A percentile compares a stretch with the other conserved stretches of the same genome.
Conservation (phyloP, 164 flowering plant genomes). For the Kingdonia uniflora region DNA sequence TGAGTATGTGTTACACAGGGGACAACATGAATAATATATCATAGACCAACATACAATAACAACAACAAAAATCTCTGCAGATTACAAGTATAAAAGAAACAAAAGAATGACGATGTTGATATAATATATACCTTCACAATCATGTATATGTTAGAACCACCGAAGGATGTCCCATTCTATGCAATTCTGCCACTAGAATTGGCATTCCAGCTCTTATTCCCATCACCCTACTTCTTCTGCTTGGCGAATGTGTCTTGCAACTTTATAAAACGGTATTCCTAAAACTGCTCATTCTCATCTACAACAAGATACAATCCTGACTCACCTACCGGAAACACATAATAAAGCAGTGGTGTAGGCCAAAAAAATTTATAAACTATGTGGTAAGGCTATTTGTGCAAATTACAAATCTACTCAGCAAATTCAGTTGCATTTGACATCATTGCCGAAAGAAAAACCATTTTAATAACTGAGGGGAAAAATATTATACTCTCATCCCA, state of each 20-base stretch:
- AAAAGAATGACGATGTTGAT: no score
- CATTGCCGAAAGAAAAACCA: conserved; percentile 89
- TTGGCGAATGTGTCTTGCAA: conserved; percentile 71
- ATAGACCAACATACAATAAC: no score
- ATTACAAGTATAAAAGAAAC: no score
- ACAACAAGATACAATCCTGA: conserved; percentile 86
- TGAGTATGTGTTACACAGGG: no score
- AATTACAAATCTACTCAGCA: conserved; percentile 95
- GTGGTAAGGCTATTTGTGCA: conserved; percentile 96
- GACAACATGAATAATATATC: no score
- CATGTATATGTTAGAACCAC: conserved; percentile 86
- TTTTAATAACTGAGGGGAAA: no score
- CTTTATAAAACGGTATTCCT: conserved; percentile 83
- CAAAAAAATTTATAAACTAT: conserved; percentile 96
- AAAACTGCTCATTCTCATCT: conserved; percentile 90
- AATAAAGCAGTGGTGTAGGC: conserved; percentile 95
- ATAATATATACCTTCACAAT: conserved; percentile 82
- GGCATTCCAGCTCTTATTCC: conserved; percentile 31
- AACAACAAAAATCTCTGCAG: no score
- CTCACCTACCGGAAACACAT: conserved; percentile 88
- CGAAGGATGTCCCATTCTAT: conserved; percentile 58
- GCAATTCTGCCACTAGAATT: conserved; percentile 69
- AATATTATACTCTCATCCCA: conserved; percentile 99
- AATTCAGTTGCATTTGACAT: conserved; percentile 99
- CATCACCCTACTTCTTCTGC: conserved; percentile 35